Base-by-base conservation (phyloP, 306 rosid species). In the Cicer judaicum region DNA sequence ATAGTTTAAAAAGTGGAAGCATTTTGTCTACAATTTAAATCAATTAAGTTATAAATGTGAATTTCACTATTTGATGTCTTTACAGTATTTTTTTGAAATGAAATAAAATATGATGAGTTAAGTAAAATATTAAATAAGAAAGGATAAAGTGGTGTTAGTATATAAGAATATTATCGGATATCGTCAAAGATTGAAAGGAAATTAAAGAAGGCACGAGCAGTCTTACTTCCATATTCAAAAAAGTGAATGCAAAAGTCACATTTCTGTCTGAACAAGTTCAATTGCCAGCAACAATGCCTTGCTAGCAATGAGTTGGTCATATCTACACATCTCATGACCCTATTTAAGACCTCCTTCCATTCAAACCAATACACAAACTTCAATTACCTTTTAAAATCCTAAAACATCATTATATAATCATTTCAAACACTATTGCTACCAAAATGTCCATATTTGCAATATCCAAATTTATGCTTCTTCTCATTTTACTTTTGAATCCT, bases 231-330 rank as follows among this genome's bases (percentile, higher is more conserved):
- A 63, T 79, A 5, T 77, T 73, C 48, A 63, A 85, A 85, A 89
- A 89, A 79, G 87, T 67, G 69, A 54, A 38, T 21, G 12, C 68
- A 55, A 68, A 68, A 73, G 66, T 43, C 80, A 73, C 77, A 78
- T 56, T 69, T 48, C n/a, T 52, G 15, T 46, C 9, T 52, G 47
- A 72, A 61, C 64, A 36, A 74, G 16, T 57, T 54, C 62, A 4
- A 55, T 9, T 36, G 80, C 74, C 82, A 81, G 72, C 81, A 78
- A 68, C 78, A 60, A 79, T 72, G 70, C 80, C 72, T 81, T 14
- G 82, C 79, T 75, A 78, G 82, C 91, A 50, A 78, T 83, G 84
- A 83, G 81, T 79, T 86, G 87, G 75, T 79, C 79, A 82, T 69
- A 77, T 78, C 86, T 56, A 47, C 42, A 56, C 50, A 80, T 62